Evolutionary conservation across 2,329 filamentous ascomycete genomes (phyloP).

Genomic region (Huntiella omanensis): DNA sequence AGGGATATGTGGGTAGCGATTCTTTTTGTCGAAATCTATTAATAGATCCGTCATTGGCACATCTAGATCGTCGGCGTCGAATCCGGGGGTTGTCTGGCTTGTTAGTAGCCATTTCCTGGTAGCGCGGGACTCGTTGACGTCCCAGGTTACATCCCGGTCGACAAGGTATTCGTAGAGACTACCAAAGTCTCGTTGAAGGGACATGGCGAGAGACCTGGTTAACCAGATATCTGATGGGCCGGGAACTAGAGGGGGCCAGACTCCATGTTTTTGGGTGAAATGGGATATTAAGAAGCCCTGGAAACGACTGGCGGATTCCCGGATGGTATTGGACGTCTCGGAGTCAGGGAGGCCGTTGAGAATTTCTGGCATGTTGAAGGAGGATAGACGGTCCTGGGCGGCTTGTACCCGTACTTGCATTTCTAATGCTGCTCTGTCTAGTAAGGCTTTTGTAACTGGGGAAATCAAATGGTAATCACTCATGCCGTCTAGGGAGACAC

Average conservation of each 20-base stretch:
- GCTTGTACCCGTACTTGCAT: constrained; percentile 42
- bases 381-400: constrained; percentile 39
- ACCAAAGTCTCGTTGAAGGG: constrained; percentile 47
- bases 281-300: constrained; percentile 40
- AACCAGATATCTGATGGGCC: constrained; percentile 33
- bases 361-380: constrained; percentile 42
- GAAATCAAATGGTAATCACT: constrained; percentile 40
- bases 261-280: constrained; percentile 36
- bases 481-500: constrained; percentile 25
- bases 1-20: constrained; percentile 45
- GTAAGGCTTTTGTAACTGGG: constrained; percentile 40
- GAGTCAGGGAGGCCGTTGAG: too few relatives aligned
- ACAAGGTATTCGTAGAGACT: constrained; percentile 54
- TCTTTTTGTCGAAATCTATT: constrained; percentile 42
- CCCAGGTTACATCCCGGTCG: constrained; percentile 47
- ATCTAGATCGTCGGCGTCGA: constrained; percentile 31
- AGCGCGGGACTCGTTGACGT: constrained; percentile 39
- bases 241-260: constrained; percentile 36
- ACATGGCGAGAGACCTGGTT: constrained; percentile 34
- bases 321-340: too few relatives aligned
- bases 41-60: constrained; percentile 50
- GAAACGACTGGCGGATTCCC: constrained; percentile 20
- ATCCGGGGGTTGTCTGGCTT: constrained; percentile 26
- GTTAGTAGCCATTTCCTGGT: constrained; percentile 48
- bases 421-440: constrained; percentile 42